Percentiles rank a stretch among this genome's conserved stretches.
Evolutionary conservation across 2,329 filamentous ascomycete genomes (phyloP).

Genomic region (Fusarium nematophilum): DNA sequence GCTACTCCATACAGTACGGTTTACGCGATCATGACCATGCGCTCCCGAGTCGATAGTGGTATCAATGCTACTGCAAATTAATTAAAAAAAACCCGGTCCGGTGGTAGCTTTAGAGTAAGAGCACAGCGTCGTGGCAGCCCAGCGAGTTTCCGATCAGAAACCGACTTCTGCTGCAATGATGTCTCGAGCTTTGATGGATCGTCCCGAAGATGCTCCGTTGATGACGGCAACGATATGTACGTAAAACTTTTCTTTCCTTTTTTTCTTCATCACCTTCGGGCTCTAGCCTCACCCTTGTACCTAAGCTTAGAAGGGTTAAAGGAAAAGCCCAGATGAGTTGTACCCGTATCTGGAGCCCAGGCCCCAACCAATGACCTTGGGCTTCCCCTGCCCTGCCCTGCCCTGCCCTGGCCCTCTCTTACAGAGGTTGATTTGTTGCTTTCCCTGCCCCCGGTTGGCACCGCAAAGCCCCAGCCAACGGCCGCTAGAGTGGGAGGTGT

Average conservation of each 20-base stretch:
- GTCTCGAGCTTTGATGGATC: constrained; percentile 21
- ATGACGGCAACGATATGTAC: constrained; percentile 34
- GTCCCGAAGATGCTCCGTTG: constrained; percentile 44
- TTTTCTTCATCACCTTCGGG: constrained; percentile 19
- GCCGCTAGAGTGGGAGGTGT: constrained; percentile 39
- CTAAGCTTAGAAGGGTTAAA: background rate
- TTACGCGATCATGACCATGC: background rate
- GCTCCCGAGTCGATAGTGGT: background rate
- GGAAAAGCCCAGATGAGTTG: constrained; percentile 7
- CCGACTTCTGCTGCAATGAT: constrained; percentile 21
- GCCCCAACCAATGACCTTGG: constrained; percentile 27
- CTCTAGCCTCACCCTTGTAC: constrained; percentile 11
- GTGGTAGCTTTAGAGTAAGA: constrained; percentile 15
- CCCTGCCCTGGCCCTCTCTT: constrained; percentile 22
- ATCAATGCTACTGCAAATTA: constrained; percentile 1
- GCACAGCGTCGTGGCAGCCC: background rate
- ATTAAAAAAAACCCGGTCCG: constrained; percentile 18
- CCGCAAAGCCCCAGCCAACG: constrained; percentile 36
- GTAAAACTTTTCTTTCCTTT: constrained; percentile 29
- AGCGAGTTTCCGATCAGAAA: constrained; percentile 30
- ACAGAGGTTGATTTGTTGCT: constrained; percentile 24
- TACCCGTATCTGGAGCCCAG: constrained; percentile 22
- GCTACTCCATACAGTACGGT: background rate
- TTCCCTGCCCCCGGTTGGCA: constrained; percentile 25
- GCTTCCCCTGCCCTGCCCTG: constrained; percentile 28